phyloP scores from a whole-genome alignment of 1,284 basidiomycete genomes.

The Austroboletus niveus region DNA sequence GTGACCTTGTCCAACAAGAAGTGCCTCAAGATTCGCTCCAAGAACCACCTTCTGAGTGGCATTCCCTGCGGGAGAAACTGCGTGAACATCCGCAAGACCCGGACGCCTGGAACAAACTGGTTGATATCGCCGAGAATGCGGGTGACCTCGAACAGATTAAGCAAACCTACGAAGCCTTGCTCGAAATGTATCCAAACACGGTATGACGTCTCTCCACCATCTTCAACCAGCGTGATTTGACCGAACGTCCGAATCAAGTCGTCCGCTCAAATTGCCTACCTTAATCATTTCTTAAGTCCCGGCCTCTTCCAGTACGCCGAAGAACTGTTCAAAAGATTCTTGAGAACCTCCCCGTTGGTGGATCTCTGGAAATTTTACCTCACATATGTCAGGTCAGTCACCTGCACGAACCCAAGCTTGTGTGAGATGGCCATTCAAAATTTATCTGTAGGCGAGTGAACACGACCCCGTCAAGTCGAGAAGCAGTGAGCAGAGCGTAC shows the following conservation, averaged over 20 bases:
- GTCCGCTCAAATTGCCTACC: conserved; percentile 76
- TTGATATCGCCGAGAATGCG: conserved; percentile 56
- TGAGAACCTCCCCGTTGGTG: conserved; percentile 79
- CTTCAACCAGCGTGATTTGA: conserved; percentile 27
- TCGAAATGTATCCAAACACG: conserved; percentile 67
- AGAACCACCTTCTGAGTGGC: conserved; percentile 47
- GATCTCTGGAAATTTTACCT: conserved; percentile 88
- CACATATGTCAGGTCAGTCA: conserved; percentile 71
- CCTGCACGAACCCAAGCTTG: conserved; percentile 4
- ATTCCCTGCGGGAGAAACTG: conserved; percentile 43
- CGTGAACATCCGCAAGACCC: conserved; percentile 55
- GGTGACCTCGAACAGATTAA: conserved; percentile 64
- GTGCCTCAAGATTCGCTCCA: conserved; percentile 22
- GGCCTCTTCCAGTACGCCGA: conserved; percentile 70
- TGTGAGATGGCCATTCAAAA: conserved; percentile 11
- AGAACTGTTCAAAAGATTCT: conserved; percentile 76
- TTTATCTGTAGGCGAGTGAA: conserved; percentile 48
- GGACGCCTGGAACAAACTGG: conserved; percentile 60
- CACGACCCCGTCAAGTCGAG: conserved; percentile 56
- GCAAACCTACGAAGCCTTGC: conserved; percentile 63
- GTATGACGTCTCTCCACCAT: conserved; percentile 38
- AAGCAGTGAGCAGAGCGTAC: conserved; percentile 85
- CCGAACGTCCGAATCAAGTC: conserved; percentile 44
- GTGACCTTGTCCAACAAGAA: conserved; percentile 23
- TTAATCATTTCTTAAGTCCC: conserved; percentile 73